These are phyloP conservation scores for Xylaria scruposa DNA, from an alignment of 495 filamentous ascomycete species.

Conservation along the genomic window DNA sequence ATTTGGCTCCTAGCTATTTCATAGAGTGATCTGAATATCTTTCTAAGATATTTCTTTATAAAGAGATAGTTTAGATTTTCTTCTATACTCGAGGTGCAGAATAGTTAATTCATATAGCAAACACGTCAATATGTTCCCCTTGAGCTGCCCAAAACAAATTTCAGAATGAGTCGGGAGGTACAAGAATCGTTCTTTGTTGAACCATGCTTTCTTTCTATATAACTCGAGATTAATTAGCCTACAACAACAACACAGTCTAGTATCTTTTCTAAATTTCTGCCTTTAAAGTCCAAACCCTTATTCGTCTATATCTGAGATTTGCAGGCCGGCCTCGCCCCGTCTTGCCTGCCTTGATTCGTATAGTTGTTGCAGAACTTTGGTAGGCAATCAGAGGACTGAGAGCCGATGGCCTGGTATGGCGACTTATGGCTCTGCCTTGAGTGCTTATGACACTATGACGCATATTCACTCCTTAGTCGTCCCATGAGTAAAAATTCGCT, in stretches of 20 bases:
- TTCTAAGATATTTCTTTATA: neutral
- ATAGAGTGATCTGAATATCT: too few species aligned
- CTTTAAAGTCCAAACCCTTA: neutral
- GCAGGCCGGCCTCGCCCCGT: neutral
- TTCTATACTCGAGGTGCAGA: too few species aligned
- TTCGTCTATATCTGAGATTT: neutral
- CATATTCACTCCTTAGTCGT: neutral
- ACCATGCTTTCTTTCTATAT: neutral
- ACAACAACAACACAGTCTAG: neutral
- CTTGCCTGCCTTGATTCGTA: neutral
- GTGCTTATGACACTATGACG: too few species aligned
- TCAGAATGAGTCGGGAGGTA: neutral
- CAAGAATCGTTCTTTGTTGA: neutral
- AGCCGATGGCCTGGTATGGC: neutral
- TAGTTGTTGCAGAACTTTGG: neutral
- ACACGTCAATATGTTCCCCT: neutral
- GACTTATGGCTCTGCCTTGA: neutral
- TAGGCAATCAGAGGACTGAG: neutral
- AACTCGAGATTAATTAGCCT: neutral
- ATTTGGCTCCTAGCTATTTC: too few species aligned
- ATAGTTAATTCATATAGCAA: neutral
- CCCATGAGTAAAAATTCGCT: constrained; percentile 3
- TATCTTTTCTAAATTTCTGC: neutral
- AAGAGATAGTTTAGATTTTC: neutral
- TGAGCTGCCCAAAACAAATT: neutral